Percentiles rank a stretch among this genome's conserved stretches.
Conservation (phyloP, 2,329 filamentous ascomycete species). For the Neopestalotiopsis sp. region DNA sequence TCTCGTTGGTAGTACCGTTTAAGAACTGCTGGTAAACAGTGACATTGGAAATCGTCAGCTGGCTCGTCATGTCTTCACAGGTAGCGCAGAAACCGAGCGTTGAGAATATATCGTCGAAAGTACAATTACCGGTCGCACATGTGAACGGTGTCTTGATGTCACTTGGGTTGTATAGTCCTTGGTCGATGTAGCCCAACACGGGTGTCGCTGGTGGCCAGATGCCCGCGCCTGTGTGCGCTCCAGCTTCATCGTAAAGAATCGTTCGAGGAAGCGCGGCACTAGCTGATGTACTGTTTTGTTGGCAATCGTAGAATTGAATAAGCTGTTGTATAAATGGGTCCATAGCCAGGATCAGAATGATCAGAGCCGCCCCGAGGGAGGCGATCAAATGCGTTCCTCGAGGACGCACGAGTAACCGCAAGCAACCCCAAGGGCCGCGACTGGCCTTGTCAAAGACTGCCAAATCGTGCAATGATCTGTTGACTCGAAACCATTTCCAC, state of each 20-base stretch:
- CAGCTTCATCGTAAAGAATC: not conserved
- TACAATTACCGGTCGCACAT: conserved; percentile 11
- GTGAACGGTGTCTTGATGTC: conserved; percentile 12
- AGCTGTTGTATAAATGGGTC: conserved; percentile 17
- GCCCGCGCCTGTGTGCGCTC: not conserved
- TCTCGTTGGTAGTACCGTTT: not conserved
- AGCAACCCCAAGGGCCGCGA: conserved; percentile 13
- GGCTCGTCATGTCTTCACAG: conserved; percentile 13
- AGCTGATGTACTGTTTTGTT: not conserved
- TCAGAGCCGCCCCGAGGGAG: conserved; percentile 7
- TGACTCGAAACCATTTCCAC: conserved; percentile 10
- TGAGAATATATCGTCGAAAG: conserved; percentile 3
- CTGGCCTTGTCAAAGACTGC: conserved; percentile 11
- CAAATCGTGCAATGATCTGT: not conserved
- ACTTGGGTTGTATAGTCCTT: conserved; percentile 3
- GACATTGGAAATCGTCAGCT: not conserved
- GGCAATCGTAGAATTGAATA: not conserved
- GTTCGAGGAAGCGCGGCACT: conserved; percentile 10
- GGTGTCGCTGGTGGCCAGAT: not conserved
- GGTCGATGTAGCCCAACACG: not conserved
- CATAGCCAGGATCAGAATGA: not conserved
- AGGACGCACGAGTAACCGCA: not conserved
- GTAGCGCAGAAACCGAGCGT: conserved; percentile 14
- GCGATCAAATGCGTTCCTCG: conserved; percentile 4
- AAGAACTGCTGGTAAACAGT: not conserved